Percentiles rank a stretch among this genome's conserved stretches.
Evolutionary conservation across 1,284 basidiomycete species (phyloP).

Genomic region (Mycena sp.): DNA sequence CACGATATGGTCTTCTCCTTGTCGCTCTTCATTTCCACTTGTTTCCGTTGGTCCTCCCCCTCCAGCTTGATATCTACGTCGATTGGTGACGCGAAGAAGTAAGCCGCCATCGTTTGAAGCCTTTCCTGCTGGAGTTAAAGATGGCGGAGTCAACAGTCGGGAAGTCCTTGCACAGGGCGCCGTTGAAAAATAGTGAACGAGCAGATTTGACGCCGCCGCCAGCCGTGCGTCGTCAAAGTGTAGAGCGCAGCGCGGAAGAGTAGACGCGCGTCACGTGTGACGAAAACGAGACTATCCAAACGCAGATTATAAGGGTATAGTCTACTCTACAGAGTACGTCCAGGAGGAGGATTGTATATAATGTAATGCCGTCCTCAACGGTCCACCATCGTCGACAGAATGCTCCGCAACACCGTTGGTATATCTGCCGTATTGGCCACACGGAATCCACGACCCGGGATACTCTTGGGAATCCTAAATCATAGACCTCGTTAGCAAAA

Average conservation of each 20-base stretch:
- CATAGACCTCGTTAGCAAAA: conserved; percentile 1
- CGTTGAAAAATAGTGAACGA: too few species aligned
- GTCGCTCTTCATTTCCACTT: conserved; percentile 77
- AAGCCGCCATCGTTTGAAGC: conserved; percentile 82
- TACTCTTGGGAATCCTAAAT: conserved; percentile 63
- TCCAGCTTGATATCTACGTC: conserved; percentile 92
- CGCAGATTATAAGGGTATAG: too few species aligned
- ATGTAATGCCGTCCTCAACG: conserved; percentile 25
- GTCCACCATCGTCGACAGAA: conserved; percentile 61
- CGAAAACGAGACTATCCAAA: too few species aligned
- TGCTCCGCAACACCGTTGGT: conserved; percentile 58
- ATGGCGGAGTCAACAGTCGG: too few species aligned
- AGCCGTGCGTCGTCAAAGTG: too few species aligned
- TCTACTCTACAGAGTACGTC: background rate
- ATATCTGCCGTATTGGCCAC: conserved; percentile 61
- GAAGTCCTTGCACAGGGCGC: too few species aligned
- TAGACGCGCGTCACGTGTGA: too few species aligned
- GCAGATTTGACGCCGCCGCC: too few species aligned
- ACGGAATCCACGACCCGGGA: conserved; percentile 59
- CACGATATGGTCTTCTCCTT: conserved; percentile 85
- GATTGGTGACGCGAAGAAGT: conserved; percentile 92
- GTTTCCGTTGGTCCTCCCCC: conserved; percentile 88
- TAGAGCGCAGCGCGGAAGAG: too few species aligned
- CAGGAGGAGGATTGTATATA: background rate
- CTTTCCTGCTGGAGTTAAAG: too few species aligned